Percentiles rank a stretch among this genome's conserved stretches.
These are phyloP conservation scores for Stropharia rugosoannulata DNA, from an alignment of 768 basidiomycete species.

Conservation along the genomic window DNA sequence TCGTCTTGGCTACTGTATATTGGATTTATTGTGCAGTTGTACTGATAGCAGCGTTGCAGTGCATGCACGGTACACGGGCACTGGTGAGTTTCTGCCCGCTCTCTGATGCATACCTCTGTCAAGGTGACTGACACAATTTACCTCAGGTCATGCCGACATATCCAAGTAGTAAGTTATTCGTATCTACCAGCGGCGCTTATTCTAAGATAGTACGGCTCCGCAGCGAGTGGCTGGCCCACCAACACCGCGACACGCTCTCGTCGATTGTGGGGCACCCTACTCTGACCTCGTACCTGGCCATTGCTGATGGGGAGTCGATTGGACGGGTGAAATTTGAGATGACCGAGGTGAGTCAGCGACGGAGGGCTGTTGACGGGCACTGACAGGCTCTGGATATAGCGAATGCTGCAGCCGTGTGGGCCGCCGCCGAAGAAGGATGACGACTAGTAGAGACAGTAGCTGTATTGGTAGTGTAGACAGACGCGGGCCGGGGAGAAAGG, in stretches of 20 bases:
- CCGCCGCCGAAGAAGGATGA: conserved; percentile 91
- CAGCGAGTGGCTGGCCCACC: conserved; percentile 98
- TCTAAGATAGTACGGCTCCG: not conserved
- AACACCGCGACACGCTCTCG: conserved; percentile 93
- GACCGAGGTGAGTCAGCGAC: conserved; percentile 68
- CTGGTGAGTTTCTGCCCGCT: conserved; percentile 53
- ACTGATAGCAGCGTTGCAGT: conserved; percentile 45
- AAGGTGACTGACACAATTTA: not conserved
- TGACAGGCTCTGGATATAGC: conserved; percentile 39
- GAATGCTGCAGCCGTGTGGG: conserved; percentile 94
- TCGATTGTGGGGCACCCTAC: conserved; percentile 92
- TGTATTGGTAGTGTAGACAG: not conserved
- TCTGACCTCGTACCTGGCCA: conserved; percentile 81
- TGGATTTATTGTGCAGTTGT: conserved; percentile 7
- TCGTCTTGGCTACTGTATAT: conserved; percentile 14
- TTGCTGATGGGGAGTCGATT: conserved; percentile 93
- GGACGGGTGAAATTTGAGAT: conserved; percentile 92
- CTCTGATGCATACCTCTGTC: not conserved
- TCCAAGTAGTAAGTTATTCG: conserved; percentile 80
- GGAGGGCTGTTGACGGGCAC: conserved; percentile 2
- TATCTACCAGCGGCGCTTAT: not conserved
- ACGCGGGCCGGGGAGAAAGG: conserved; percentile 14
- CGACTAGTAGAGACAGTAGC: conserved; percentile 37
- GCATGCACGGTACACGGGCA: conserved; percentile 95
- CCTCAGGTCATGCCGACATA: conserved; percentile 88